Evolutionary conservation across 2,329 filamentous ascomycete genomes (phyloP).

Genomic region (Claviceps sp.): DNA sequence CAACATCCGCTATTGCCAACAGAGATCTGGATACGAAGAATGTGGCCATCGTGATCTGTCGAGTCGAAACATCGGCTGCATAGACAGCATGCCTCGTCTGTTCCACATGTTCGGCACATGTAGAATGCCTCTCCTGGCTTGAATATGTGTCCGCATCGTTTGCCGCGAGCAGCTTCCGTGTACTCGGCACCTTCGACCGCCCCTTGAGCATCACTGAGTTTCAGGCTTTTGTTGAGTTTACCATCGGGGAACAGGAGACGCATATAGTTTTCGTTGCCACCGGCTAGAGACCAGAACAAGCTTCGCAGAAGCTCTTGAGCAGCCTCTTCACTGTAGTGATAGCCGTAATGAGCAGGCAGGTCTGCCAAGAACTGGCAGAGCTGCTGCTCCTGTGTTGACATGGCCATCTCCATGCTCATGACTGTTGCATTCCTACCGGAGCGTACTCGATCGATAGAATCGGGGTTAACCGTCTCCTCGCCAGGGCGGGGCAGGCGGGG

Average conservation of each 20-base stretch:
- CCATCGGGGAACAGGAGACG: conserved; percentile 72
- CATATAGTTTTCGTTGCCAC: conserved; percentile 60
- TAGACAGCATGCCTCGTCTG: conserved; percentile 89
- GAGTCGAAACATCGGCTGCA: conserved; percentile 91
- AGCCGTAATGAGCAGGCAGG: conserved; percentile 58
- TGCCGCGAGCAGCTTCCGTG: conserved; percentile 78
- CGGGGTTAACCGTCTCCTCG: background rate
- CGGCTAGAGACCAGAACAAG: conserved; percentile 79
- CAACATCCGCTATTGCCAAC: conserved; percentile 91
- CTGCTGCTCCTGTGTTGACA: conserved; percentile 61
- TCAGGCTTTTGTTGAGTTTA: conserved; percentile 51
- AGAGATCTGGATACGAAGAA: conserved; percentile 78
- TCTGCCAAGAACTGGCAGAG: conserved; percentile 73
- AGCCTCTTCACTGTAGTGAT: conserved; percentile 63
- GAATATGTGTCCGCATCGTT: conserved; percentile 95
- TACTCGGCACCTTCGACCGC: conserved; percentile 93
- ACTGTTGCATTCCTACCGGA: conserved; percentile 15
- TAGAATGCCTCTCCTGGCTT: conserved; percentile 89
- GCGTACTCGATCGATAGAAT: background rate
- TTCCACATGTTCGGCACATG: conserved; percentile 82
- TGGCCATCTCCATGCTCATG: conserved; percentile 34
- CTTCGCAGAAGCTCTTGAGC: conserved; percentile 58
- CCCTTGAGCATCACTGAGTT: conserved; percentile 75
- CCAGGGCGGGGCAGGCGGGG: background rate
- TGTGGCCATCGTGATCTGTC: conserved; percentile 87